Conservation (phyloP, 345 rosid genomes). For the Fremontodendron californicum region DNA sequence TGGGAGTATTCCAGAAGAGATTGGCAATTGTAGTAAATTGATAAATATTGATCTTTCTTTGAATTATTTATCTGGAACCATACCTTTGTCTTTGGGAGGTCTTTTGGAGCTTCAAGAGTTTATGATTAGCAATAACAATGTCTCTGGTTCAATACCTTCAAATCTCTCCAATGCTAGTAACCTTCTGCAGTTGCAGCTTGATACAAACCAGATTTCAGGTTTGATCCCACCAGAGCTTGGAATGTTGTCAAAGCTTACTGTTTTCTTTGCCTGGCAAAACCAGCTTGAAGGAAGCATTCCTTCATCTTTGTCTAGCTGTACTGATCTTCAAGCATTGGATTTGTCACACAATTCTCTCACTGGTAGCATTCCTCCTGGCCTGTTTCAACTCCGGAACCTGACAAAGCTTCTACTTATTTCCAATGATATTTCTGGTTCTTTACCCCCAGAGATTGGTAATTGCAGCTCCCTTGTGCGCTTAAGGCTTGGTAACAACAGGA, state of each 20-base stretch:
- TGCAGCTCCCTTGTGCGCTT: slow-evolving; percentile 71
- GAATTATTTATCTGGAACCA: slow-evolving; percentile 73
- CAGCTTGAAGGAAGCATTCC: slow-evolving; percentile 95
- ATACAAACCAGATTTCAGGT: slow-evolving; percentile 79
- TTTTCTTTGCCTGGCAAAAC: slow-evolving; percentile 89
- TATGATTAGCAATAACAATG: slow-evolving; percentile 81
- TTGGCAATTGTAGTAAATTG: slow-evolving; percentile 74
- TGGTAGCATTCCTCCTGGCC: slow-evolving; percentile 66
- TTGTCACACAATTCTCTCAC: slow-evolving; percentile 80
- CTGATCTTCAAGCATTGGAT: slow-evolving; percentile 66
- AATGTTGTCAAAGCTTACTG: slow-evolving; percentile 48
- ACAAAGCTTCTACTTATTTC: slow-evolving; percentile 72
- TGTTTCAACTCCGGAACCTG: slow-evolving; percentile 73
- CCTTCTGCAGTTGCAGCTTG: slow-evolving; percentile 75
- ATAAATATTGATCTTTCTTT: slow-evolving; percentile 72
- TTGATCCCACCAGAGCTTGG: slow-evolving; percentile 80
- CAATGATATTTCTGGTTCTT: slow-evolving; percentile 64
- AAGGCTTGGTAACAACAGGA: slow-evolving; percentile 71
- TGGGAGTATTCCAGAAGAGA: slow-evolving; percentile 80
- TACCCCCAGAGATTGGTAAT: slow-evolving; percentile 68
- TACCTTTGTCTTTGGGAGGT: slow-evolving; percentile 60
- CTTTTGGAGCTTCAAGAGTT: slow-evolving; percentile 67
- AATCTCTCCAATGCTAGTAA: slow-evolving; percentile 57
- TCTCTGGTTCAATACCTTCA: slow-evolving; percentile 81
- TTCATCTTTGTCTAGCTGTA: slow-evolving; percentile 54